These are phyloP conservation scores for Russula ochroleuca DNA, from an alignment of 768 basidiomycete genomes.

Conservation along the genomic window DNA sequence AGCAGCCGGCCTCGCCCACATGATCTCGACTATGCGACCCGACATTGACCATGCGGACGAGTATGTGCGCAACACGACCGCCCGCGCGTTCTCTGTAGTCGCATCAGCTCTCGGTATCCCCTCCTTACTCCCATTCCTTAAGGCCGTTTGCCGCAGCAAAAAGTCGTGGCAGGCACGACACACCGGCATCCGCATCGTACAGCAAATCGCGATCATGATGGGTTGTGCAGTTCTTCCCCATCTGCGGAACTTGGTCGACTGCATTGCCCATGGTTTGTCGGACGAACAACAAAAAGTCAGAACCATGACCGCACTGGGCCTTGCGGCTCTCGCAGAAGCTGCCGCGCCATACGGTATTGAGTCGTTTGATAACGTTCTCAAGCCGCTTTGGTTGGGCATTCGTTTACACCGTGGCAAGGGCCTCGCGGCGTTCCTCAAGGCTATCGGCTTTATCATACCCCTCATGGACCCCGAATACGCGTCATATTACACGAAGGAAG, in stretches of 20 bases:
- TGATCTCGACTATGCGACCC: slow-evolving; percentile 99
- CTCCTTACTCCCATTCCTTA: slow-evolving; percentile 94
- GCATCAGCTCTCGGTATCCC: slow-evolving; percentile 98
- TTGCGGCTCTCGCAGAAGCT: slow-evolving; percentile 95
- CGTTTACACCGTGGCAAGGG: slow-evolving; percentile 94
- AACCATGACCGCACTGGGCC: slow-evolving; percentile 89
- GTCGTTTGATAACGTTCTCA: slow-evolving; percentile 95
- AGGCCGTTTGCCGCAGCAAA: slow-evolving; percentile 97
- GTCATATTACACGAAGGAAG: slow-evolving; percentile 98
- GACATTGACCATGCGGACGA: slow-evolving; percentile 99
- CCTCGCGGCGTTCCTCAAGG: slow-evolving; percentile 92
- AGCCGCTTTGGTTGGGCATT: slow-evolving; percentile 91
- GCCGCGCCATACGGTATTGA: slow-evolving; percentile 99
- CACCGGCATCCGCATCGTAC: slow-evolving; percentile 98
- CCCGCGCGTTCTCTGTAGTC: slow-evolving; percentile 97
- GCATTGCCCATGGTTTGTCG: slow-evolving; percentile 87
- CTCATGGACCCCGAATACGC: slow-evolving; percentile 99
- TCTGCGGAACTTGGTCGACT: slow-evolving; percentile 92
- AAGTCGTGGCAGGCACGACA: slow-evolving; percentile 99
- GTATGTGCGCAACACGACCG: slow-evolving; percentile 98
- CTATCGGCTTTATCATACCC: slow-evolving; percentile 98
- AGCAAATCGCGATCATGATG: slow-evolving; percentile 99
- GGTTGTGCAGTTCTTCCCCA: slow-evolving; percentile 97
- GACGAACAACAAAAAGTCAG: slow-evolving; percentile 96
- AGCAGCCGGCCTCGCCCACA: slow-evolving; percentile 97